phyloP scores from a whole-genome alignment of 768 basidiomycete species.

The Tulasnella sp. region DNA sequence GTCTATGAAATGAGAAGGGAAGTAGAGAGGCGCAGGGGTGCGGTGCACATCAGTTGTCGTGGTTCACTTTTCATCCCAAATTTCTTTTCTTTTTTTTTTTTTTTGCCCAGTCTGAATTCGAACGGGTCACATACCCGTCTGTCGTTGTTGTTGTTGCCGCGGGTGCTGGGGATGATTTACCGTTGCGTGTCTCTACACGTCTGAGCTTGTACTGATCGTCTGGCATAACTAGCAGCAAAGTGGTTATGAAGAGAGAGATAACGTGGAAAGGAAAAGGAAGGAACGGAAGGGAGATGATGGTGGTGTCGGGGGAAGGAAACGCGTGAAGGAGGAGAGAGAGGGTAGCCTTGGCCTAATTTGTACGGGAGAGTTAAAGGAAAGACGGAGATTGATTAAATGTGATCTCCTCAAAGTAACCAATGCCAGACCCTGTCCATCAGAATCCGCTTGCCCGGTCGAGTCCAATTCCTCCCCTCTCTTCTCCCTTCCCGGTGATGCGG shows the following conservation, averaged over 20 bases:
- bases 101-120: background rate
- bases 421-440: too few species aligned
- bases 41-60: background rate
- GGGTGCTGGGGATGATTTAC: too few species aligned
- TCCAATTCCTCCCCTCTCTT: too few species aligned
- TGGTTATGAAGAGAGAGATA: background rate
- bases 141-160: constrained; percentile 2
- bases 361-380: background rate
- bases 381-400: too few species aligned
- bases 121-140: background rate
- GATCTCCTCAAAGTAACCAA: too few species aligned
- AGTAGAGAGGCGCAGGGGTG: too few species aligned
- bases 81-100: too few species aligned
- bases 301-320: background rate
- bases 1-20: too few species aligned
- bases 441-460: too few species aligned
- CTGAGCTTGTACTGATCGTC: constrained; percentile 11
- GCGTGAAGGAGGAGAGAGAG: background rate
- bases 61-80: too few species aligned
- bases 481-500: too few species aligned
- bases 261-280: background rate
- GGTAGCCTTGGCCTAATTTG: background rate
- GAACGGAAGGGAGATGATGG: background rate
- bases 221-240: background rate
- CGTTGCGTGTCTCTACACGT: constrained; percentile 3